A percentile compares a stretch with the other conserved stretches of the same genome.
phyloP scores from a whole-genome alignment of 805 yeast species.

The Yamadazyma akitaensis region DNA sequence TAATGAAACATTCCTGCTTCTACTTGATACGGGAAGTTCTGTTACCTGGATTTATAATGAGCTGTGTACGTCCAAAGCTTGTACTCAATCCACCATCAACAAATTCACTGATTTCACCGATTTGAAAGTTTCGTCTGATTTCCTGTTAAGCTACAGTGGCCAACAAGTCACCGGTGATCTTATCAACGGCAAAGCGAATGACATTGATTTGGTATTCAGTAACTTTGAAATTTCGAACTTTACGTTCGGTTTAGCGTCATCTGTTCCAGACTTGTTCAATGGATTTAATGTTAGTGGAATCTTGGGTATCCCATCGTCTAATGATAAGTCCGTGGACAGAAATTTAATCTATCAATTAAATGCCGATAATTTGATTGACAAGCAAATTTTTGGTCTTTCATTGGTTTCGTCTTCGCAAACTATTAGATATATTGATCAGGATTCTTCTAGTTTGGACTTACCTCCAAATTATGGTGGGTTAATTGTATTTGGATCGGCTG shows the following conservation, averaged over 20 bases:
- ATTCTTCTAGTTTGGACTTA: constrained; percentile 30
- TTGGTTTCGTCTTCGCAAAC: constrained; percentile 17
- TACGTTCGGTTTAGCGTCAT: constrained; percentile 51
- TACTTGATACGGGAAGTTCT: constrained; percentile 66
- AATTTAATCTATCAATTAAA: constrained; percentile 42
- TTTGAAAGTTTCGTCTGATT: constrained; percentile 26
- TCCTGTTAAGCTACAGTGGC: constrained; percentile 51
- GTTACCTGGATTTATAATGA: constrained; percentile 60
- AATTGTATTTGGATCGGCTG: constrained; percentile 22
- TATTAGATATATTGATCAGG: constrained; percentile 13
- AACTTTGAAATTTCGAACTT: constrained; percentile 37
- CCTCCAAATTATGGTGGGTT: constrained; percentile 25
- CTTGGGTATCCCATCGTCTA: constrained; percentile 53
- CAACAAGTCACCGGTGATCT: constrained; percentile 52
- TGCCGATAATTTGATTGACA: constrained; percentile 29
- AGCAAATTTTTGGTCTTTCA: constrained; percentile 36
- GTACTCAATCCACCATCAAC: constrained; percentile 28
- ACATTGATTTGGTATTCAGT: constrained; percentile 24
- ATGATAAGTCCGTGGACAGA: constrained; percentile 25
- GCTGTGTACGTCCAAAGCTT: constrained; percentile 44
- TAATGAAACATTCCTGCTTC: constrained; percentile 44
- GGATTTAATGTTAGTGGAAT: constrained; percentile 57
- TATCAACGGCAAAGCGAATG: constrained; percentile 30
- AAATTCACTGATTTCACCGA: constrained; percentile 21
- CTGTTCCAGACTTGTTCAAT: constrained; percentile 52